These are phyloP conservation scores for Ceratobasidium theobromae DNA, from an alignment of 1,284 basidiomycete genomes.

Conservation along the genomic window DNA sequence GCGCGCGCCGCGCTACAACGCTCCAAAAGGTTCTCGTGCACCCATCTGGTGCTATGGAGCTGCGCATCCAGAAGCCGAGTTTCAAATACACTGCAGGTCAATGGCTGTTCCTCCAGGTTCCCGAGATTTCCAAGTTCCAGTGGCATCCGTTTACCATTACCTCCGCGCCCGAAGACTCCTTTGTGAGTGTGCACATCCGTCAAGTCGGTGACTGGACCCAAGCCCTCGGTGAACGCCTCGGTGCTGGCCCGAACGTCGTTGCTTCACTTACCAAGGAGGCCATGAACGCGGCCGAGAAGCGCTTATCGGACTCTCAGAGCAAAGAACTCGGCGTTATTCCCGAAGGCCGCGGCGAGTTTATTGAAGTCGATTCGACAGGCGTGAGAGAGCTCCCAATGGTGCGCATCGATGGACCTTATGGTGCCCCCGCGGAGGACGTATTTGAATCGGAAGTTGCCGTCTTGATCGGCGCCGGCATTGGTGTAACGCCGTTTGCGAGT, in stretches of 20 bases:
- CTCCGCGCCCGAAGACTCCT: conserved; percentile 87
- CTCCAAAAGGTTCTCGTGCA: conserved; percentile 80
- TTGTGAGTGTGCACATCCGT: conserved; percentile 84
- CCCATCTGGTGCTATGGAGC: conserved; percentile 83
- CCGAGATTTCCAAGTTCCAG: conserved; percentile 77
- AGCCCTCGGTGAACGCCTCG: conserved; percentile 76
- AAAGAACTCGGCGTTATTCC: conserved; percentile 41
- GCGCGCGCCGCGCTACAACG: conserved; percentile 70
- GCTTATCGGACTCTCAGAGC: conserved; percentile 46
- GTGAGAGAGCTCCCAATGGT: conserved; percentile 59
- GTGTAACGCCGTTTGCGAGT: conserved; percentile 86
- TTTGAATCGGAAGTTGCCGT: conserved; percentile 83
- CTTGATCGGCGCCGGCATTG: conserved; percentile 86
- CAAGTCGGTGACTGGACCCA: conserved; percentile 88
- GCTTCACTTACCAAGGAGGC: conserved; percentile 71
- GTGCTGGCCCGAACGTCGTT: conserved; percentile 73
- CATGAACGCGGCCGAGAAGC: conserved; percentile 71
- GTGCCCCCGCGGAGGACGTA: conserved; percentile 87
- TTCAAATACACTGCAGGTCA: conserved; percentile 88
- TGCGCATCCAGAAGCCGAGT: conserved; percentile 83
- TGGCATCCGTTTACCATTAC: conserved; percentile 97
- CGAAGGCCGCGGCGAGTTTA: conserved; percentile 65
- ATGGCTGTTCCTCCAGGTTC: conserved; percentile 87
- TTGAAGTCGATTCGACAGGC: conserved; percentile 63
- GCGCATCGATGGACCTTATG: conserved; percentile 83